Evolutionary conservation across 352 stramenopile species (phyloP), one percentile per base, ranked within the genome.

Genomic region (Globisporangium iwayamae): DNA sequence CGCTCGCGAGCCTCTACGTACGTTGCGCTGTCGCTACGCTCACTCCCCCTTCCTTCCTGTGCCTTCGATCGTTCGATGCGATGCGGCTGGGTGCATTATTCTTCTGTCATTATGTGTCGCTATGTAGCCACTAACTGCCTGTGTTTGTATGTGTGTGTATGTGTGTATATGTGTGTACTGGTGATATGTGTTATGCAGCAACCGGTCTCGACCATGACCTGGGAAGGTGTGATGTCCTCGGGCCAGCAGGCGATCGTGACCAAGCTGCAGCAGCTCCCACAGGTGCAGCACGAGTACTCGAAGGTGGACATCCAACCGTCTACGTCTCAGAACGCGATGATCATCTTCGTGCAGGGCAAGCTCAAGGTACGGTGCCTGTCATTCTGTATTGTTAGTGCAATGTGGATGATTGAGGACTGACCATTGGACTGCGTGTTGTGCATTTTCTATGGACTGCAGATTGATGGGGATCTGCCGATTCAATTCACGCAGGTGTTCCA

Each of bases 401-500:
- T 56, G 50, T 16, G 18, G 20, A 55, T n/a, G 30, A 38, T 13
- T 4, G 18, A 56, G 6, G 22, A 39, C 50, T 56, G 3, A 54
- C 30, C 14, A 30, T 18, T 32, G 46, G 25, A 56, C n/a, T 36
- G 2, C 20, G 11, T 41, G 16, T 38, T 36, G 9, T n/a, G 18
- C 48, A 13, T 62, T 8, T 38, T 55, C 32, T 65, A 28, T 56
- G 50, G 10, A 43, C 16, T 7, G 28, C 60, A 95, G 78, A 98
- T 99, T 76, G 94, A 96, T 38, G 89, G 90, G 43, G 95, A 92
- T 70, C 97, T 95, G 69, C 92, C 93, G 32, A 85, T 99, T 56
- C 94, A 98, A 69, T 99, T 98, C 83, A 98, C 93, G 71, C 93
- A 99, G 71, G 90, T 98, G 25, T 99, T 99, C 75, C 94, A 99